Conservation (phyloP, 2,329 filamentous ascomycete genomes). For the Teratosphaeria destructans region DNA sequence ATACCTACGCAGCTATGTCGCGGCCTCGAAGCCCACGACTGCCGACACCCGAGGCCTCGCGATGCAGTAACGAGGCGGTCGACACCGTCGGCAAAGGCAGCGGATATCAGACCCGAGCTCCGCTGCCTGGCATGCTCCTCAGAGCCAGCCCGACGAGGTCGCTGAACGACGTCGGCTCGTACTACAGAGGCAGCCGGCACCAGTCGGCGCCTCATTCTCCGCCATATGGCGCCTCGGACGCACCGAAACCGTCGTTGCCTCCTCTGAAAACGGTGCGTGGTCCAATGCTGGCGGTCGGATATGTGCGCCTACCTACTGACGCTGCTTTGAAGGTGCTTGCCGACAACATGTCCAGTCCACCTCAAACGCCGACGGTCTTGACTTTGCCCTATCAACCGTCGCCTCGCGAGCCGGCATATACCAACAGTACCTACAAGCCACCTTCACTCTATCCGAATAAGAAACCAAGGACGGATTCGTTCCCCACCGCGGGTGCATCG, state of each 20-base stretch:
- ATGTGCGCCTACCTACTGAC: constrained; percentile 21
- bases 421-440: constrained; percentile 23
- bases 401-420: constrained; percentile 23
- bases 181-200: constrained; percentile 4
- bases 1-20: neutral
- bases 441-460: constrained; percentile 26
- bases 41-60: constrained; percentile 22
- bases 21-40: constrained; percentile 11
- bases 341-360: constrained; percentile 20
- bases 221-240: constrained; percentile 17
- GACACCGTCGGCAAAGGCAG: constrained; percentile 5
- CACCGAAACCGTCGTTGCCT: constrained; percentile 22
- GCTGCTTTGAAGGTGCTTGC: constrained; percentile 18
- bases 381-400: constrained; percentile 15
- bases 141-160: neutral
- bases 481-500: constrained; percentile 4
- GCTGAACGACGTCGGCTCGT: constrained; percentile 3
- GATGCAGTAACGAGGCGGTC: constrained; percentile 17
- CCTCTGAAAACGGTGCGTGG: constrained; percentile 22
- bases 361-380: constrained; percentile 20
- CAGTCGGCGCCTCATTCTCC: constrained; percentile 18
- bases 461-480: constrained; percentile 20
- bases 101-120: neutral
- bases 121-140: constrained; percentile 2
- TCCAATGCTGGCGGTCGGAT: constrained; percentile 4